Base-by-base conservation (phyloP, 2,329 filamentous ascomycete genomes). In the Colletotrichum filicis region DNA sequence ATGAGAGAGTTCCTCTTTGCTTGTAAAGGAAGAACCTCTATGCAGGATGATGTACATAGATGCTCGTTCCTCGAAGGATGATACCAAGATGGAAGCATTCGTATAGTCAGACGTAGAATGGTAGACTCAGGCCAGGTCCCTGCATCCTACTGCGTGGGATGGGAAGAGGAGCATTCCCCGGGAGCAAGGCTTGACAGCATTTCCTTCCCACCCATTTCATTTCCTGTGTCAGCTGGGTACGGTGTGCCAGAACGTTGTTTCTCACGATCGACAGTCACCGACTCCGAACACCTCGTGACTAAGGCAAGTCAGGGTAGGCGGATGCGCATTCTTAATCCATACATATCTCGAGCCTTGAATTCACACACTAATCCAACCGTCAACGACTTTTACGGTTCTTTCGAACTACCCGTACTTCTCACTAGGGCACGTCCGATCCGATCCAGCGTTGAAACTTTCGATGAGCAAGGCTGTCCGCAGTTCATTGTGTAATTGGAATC, bases 371-470 rank as follows among this genome's bases (percentile, higher is more conserved):
- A 42, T 66, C 37, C 16, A 60, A 26, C 46, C 55, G 46, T 52
- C 63, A 67, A 61, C 63, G 63, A 60, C 57, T 55, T 59, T 53
- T 24, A 28, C 46, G 24, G 11, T 24, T 30, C 16, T 30, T 57
- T 30, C 16, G 16, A 49, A 64, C 22, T 28, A 24, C 14, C 30
- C 63, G 28, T 30, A 24, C 24, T 16, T 55, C 30, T 11, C 4
- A 53, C 5, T 9, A 46, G 35, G n/a, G 12, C 55, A 26, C 14
- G 30, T 24, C 60, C 70, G 66, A 28, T 49, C 60, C 70, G 66
- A 73, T 73, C 49, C 46, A 37, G 26, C 70, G 60, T 30, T 37
- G 30, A 61, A 70, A 57, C n/a, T 11, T 4, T 61, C 70, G 70
- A 73, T 70, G 70, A 57, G 26, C 53, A 63, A 16, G 63, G 55